Evolutionary conservation across 768 basidiomycete genomes (phyloP).

Genomic region (Leccinum barrowsii): DNA sequence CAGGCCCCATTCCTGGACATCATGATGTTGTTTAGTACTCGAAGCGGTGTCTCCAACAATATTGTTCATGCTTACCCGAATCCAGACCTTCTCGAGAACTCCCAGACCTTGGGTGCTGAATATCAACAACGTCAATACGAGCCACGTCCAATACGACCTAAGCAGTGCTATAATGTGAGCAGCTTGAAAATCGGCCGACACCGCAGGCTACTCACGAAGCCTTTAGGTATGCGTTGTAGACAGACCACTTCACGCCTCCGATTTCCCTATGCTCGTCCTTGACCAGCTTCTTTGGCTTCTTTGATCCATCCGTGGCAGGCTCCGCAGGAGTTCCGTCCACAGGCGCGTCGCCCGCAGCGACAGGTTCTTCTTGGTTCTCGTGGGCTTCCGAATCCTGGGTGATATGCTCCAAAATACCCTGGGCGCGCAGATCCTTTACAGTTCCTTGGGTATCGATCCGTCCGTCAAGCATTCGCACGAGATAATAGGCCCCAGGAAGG

Average conservation of each 20-base stretch:
- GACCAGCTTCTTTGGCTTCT: constrained; percentile 69
- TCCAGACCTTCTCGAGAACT: constrained; percentile 31
- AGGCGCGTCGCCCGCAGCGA: constrained; percentile 10
- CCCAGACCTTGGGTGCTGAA: constrained; percentile 23
- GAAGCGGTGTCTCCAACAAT: neutral
- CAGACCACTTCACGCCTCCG: constrained; percentile 78
- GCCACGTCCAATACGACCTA: constrained; percentile 34
- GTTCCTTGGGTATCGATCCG: constrained; percentile 75
- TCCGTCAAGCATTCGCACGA: constrained; percentile 79
- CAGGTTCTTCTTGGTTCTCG: constrained; percentile 42
- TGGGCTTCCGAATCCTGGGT: constrained; percentile 49
- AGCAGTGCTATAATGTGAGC: neutral
- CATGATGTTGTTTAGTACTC: neutral
- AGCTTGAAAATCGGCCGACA: neutral
- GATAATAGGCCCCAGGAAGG: constrained; percentile 66
- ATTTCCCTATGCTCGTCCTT: constrained; percentile 80
- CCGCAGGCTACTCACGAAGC: constrained; percentile 47
- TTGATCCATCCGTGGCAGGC: constrained; percentile 24
- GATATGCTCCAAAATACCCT: constrained; percentile 62
- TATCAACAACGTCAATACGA: constrained; percentile 20
- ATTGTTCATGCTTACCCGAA: constrained; percentile 17
- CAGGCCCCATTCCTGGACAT: constrained; percentile 27
- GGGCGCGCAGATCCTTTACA: constrained; percentile 56
- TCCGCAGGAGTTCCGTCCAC: constrained; percentile 2
- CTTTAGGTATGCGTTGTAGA: constrained; percentile 65